Evolutionary conservation across 2,329 filamentous ascomycete genomes (phyloP), one percentile per base, ranked within the genome.

Genomic region (Calonectria multiphialidica): DNA sequence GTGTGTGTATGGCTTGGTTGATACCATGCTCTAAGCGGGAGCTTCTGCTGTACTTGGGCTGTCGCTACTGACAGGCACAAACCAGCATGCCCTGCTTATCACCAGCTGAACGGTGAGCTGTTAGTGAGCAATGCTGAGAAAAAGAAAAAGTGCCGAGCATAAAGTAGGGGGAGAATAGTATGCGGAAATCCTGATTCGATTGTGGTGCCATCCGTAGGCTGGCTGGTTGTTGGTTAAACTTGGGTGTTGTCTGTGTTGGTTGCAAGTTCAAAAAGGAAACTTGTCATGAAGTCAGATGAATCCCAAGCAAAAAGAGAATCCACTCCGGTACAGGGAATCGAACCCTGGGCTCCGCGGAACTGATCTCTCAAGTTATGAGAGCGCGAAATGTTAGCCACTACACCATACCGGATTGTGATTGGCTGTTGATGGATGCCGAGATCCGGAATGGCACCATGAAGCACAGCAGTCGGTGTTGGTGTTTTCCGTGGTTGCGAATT

Each of bases 381-480:
- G 79, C 79, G 79, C 77, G 78, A 81, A 81, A 81, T 81, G 79
- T 81, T 81, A 78, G 78, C 79, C 79, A 81, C 79, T 81, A 81
- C 79, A 81, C 79, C 79, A 81, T 80, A 80, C 79, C 79, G 79
- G 79, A 81, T 55, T 66, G 55, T 71, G 42, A 62, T 66, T 66
- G 45, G 66, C 49, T 68, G 66, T 40, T 25, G 53, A 57, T 57
- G 53, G 0, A 21, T 21, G 42, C 9, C 6, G 3, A 18, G 18
- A 16, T 8, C 42, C 5, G 9, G 42, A n/a, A 8, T 2, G 42
- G 6, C 42, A 5, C 18, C 18, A 10, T 45, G 42, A 45, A 21
- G 18, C 18, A 21, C 7, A 23, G n/a, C 21, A 23, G 21, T 23
- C n/a, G n/a, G n/a, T n/a, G n/a, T n/a, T n/a, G n/a, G n/a, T n/a